These are phyloP conservation scores for Syzygium jambos DNA, from an alignment of 345 rosid species.

Conservation along the genomic window DNA sequence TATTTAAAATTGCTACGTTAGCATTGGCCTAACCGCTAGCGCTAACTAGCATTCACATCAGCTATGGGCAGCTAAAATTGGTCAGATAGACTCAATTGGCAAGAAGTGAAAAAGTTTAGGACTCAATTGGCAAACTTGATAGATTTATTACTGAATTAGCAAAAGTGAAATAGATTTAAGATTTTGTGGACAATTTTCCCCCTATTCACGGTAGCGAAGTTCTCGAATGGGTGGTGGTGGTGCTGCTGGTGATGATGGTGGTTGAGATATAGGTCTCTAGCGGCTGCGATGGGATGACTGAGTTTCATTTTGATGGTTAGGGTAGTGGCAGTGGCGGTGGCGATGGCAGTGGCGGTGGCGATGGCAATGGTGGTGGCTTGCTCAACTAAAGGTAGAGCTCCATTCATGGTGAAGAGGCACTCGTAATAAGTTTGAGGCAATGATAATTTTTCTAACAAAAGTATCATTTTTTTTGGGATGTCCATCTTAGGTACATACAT, in stretches of 20 bases:
- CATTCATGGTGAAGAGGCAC: not conserved
- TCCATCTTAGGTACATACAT: not conserved
- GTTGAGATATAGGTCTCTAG: not conserved
- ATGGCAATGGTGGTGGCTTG: rapidly evolving
- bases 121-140: no score
- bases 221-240: not conserved
- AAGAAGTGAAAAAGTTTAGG: no score
- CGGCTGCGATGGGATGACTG: not conserved
- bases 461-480: not conserved
- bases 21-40: no score
- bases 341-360: rapidly evolving
- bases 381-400: not conserved
- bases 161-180: no score
- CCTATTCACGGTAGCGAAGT: not conserved
- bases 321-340: no score
- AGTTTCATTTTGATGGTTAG: no score
- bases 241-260: not conserved
- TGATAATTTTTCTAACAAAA: not conserved
- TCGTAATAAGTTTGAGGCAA: not conserved
- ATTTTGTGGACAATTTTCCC: not conserved
- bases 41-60: no score
- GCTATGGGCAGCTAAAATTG: no score
- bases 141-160: no score
- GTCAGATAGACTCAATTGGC: no score
- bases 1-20: no score